These are phyloP conservation scores for Penicillium vulpinum DNA, from an alignment of 2,329 filamentous ascomycete genomes.

Conservation along the genomic window DNA sequence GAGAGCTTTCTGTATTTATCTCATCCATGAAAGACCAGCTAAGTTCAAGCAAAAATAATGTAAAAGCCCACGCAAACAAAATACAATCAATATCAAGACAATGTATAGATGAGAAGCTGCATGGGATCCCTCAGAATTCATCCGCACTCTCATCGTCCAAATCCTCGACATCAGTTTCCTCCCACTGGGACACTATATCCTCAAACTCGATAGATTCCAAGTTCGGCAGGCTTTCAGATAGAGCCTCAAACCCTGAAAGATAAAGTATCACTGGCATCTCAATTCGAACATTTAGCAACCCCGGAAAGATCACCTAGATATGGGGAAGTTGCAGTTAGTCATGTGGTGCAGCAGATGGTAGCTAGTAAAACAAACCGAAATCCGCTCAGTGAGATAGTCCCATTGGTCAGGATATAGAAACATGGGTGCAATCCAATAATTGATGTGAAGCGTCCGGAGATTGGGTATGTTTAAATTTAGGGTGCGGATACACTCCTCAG, in stretches of 20 bases:
- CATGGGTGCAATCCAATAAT: rapidly evolving
- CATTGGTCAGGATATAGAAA: neutral
- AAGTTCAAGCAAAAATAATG: too few species aligned
- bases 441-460: neutral
- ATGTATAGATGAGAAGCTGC: too few species aligned
- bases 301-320: neutral
- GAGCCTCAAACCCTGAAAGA: neutral
- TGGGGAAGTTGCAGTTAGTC: neutral
- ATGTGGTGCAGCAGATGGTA: neutral
- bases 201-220: neutral
- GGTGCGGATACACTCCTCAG: neutral
- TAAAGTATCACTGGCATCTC: neutral
- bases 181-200: neutral
- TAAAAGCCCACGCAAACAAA: too few species aligned
- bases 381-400: neutral
- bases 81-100: too few species aligned
- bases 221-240: neutral
- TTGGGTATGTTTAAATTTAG: neutral
- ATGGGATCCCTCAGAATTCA: neutral
- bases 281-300: neutral
- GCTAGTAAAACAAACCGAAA: neutral
- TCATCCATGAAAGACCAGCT: too few species aligned
- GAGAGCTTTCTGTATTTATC: too few species aligned
- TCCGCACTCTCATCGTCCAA: neutral
- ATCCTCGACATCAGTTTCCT: neutral